These are phyloP conservation scores for Lyophyllum semitale DNA, from an alignment of 768 basidiomycete genomes.

Conservation along the genomic window DNA sequence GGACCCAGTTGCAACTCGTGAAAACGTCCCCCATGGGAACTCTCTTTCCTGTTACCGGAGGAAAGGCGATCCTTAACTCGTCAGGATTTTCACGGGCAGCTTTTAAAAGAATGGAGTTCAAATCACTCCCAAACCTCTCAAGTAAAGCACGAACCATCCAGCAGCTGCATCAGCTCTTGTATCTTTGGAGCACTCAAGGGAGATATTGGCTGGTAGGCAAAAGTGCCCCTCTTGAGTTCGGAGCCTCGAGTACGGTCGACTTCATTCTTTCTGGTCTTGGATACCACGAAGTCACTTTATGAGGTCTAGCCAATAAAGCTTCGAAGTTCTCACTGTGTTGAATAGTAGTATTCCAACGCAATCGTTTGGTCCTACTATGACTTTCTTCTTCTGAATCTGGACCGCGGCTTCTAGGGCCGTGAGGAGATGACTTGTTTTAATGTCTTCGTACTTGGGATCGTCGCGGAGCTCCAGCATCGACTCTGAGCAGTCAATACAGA, in stretches of 20 bases:
- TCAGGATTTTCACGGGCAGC: slow-evolving; percentile 67
- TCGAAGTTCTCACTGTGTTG: slow-evolving; percentile 72
- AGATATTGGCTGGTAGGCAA: slow-evolving; percentile 74
- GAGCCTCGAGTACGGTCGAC: slow-evolving; percentile 30
- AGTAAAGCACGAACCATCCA: slow-evolving; percentile 61
- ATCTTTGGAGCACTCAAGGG: slow-evolving; percentile 82
- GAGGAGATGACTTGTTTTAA: slow-evolving; percentile 75
- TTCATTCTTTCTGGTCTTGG: slow-evolving; percentile 45
- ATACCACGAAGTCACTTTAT: slow-evolving; percentile 1
- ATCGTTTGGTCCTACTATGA: slow-evolving; percentile 86
- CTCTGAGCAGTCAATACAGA: slow-evolving; percentile 91
- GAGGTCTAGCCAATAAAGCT: background rate
- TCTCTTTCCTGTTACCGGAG: slow-evolving; percentile 56
- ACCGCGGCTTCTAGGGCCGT: slow-evolving; percentile 81
- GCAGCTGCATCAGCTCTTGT: slow-evolving; percentile 71
- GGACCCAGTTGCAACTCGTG: slow-evolving; percentile 85
- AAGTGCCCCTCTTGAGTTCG: slow-evolving; percentile 70
- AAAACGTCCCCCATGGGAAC: slow-evolving; percentile 89
- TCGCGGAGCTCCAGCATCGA: slow-evolving; percentile 82
- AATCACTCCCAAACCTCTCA: background rate
- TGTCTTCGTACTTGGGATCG: slow-evolving; percentile 63
- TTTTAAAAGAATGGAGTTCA: slow-evolving; percentile 29
- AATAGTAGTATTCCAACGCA: slow-evolving; percentile 88
- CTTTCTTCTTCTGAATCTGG: slow-evolving; percentile 88
- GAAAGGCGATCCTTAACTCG: slow-evolving; percentile 60